These are phyloP conservation scores for Bipolaris victoriae DNA, from an alignment of 2,329 filamentous ascomycete genomes.

Conservation along the genomic window DNA sequence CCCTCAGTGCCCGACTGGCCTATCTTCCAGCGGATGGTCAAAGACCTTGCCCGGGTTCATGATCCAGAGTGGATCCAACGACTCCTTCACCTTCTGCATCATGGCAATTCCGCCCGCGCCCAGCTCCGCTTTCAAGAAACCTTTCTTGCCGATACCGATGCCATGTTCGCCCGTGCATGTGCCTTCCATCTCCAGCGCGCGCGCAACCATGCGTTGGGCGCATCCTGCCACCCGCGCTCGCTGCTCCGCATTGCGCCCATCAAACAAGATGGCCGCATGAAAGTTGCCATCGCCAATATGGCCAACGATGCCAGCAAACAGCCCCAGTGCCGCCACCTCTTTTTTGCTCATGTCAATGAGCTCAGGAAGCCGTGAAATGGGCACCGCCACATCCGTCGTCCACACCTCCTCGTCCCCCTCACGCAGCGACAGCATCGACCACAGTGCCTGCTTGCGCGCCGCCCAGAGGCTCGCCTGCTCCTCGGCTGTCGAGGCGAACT, in stretches of 20 bases:
- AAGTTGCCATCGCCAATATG: conserved; percentile 80
- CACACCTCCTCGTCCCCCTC: conserved; percentile 68
- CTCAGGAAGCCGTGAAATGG: conserved; percentile 72
- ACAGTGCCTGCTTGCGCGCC: conserved; percentile 75
- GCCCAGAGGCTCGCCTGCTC: conserved; percentile 76
- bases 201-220: conserved; percentile 81
- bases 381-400: conserved; percentile 83
- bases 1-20: neutral
- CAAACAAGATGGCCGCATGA: conserved; percentile 70
- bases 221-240: conserved; percentile 67
- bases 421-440: conserved; percentile 72
- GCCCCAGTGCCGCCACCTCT: conserved; percentile 66
- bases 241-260: conserved; percentile 37
- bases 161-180: conserved; percentile 88
- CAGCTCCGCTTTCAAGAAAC: conserved; percentile 80
- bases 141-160: conserved; percentile 81
- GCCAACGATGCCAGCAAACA: conserved; percentile 70
- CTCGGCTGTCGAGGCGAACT: conserved; percentile 39
- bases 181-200: conserved; percentile 82
- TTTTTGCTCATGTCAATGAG: conserved; percentile 79
- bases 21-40: neutral
- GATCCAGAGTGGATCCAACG: conserved; percentile 75
- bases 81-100: conserved; percentile 84
- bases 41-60: conserved; percentile 68
- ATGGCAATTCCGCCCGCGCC: conserved; percentile 75